Evolutionary conservation across 75 land plant species (phyloP).

Genomic region (Pseudotsuga menziesii): DNA sequence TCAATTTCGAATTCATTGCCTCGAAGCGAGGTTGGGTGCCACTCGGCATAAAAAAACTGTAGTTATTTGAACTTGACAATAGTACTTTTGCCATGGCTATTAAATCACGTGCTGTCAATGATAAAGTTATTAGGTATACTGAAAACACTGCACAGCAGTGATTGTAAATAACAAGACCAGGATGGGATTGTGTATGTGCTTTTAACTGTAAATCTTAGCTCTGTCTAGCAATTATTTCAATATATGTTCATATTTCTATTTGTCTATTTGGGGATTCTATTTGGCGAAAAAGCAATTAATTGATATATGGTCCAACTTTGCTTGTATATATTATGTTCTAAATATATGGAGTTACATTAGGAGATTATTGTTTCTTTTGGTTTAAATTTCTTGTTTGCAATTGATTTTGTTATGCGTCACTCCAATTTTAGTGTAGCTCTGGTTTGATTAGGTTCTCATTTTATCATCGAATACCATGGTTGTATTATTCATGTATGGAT

Average conservation of each 20-base stretch:
- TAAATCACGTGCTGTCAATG: neutral
- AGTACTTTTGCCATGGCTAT: neutral
- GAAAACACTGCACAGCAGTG: conserved; percentile 2
- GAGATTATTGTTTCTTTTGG: too few species aligned
- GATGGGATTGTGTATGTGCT: neutral
- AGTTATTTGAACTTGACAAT: neutral
- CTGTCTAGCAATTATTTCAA: neutral
- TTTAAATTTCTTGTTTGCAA: too few species aligned
- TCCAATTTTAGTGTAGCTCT: too few species aligned
- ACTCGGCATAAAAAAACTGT: neutral
- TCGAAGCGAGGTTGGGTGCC: neutral
- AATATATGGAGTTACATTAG: too few species aligned
- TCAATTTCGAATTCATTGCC: neutral
- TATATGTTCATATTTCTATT: neutral
- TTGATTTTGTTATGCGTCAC: too few species aligned
- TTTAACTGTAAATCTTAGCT: conserved; percentile 1
- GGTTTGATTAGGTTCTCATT: too few species aligned
- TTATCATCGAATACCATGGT: too few species aligned
- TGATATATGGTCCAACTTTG: too few species aligned
- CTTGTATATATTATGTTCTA: too few species aligned
- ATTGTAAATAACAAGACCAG: conserved; percentile 2
- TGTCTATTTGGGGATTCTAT: too few species aligned
- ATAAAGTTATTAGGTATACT: neutral
- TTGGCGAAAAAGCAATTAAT: too few species aligned
- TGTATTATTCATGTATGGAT: too few species aligned